Conservation (phyloP, 306 rosid species). For the Carpinus fangiana region DNA sequence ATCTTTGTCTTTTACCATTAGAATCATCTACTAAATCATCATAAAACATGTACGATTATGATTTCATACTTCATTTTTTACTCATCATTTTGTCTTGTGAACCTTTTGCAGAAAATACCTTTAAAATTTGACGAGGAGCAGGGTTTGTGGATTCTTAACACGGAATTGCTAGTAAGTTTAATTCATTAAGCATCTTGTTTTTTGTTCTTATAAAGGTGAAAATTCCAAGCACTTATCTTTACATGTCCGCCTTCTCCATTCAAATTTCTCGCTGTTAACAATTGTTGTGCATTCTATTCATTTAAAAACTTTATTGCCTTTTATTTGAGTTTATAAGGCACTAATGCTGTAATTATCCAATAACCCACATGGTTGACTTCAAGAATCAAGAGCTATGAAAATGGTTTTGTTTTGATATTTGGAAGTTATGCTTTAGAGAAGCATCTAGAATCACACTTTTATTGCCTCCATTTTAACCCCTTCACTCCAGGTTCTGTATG, state of each 20-base stretch:
- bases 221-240: conserved; percentile 1
- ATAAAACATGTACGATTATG: not conserved
- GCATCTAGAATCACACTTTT: not conserved
- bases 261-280: not conserved
- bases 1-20: not conserved
- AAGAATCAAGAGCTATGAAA: not conserved
- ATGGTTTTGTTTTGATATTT: not conserved
- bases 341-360: not conserved
- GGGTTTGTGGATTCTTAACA: conserved; percentile 68
- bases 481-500: not conserved
- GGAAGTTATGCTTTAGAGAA: not conserved
- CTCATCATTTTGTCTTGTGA: conserved; percentile 24
- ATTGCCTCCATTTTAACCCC: not conserved
- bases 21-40: conserved; percentile 3
- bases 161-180: conserved; percentile 78
- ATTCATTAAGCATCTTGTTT: conserved; percentile 12
- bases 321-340: not conserved
- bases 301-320: not conserved
- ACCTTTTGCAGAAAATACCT: conserved; percentile 70
- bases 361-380: not conserved
- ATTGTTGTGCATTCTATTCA: not conserved
- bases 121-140: conserved; percentile 51
- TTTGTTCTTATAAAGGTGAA: conserved; percentile 21
- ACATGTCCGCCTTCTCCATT: not conserved
- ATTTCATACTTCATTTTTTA: not conserved